Base-by-base conservation (phyloP, 192 early-diverging fungal species). In the Linnemannia hyalina region DNA sequence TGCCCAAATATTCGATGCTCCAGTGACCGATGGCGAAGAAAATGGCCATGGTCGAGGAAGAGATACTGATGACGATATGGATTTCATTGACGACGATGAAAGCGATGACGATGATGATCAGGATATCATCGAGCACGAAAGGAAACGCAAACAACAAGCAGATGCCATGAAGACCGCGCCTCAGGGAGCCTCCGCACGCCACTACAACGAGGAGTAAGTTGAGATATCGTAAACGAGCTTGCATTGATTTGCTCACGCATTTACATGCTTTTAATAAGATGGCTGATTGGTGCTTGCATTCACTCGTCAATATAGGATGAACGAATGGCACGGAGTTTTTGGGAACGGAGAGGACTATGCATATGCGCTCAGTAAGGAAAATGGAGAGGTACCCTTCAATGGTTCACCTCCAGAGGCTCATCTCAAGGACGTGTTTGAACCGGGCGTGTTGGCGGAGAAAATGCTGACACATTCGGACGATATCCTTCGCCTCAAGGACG, bases 391-490 rank as follows among this genome's bases (percentile, higher is more conserved):
- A 16, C 70, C 69, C 29, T 84, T 88, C 32, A 60, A 85, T 52
- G 80, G 88, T 18, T 77, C 89, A 63, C 84, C 91, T 55, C 81
- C 82, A 6, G 90, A 92, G 41, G 91, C 93, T 68, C 91, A 93
- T 68, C 88, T 93, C 40, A 93, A 93, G 69, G 90, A 93, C 72
- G 91, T 87, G 32, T 73, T 96, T 81, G 97, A 98, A 83, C 97
- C 97, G 4, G 94, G 94, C 22, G 97, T 97, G 88, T 90, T 99
- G 65, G 95, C 91, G 42, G 95, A 93, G 47, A 93, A 95, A 75
- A 94, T 97, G 93, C 92, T 99, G 92, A 99, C 98, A 6, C 95
- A 97, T 70, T 87, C 90, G 70, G 98, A 99, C 82, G 96, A 99
- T 82, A 89, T 93, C 6, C 98, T 99, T 80, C 94, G 97, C 32